A percentile compares a stretch with the other conserved stretches of the same genome.
Conservation (phyloP, 441 rosid species). For the Rhodomyrtus psidioides region DNA sequence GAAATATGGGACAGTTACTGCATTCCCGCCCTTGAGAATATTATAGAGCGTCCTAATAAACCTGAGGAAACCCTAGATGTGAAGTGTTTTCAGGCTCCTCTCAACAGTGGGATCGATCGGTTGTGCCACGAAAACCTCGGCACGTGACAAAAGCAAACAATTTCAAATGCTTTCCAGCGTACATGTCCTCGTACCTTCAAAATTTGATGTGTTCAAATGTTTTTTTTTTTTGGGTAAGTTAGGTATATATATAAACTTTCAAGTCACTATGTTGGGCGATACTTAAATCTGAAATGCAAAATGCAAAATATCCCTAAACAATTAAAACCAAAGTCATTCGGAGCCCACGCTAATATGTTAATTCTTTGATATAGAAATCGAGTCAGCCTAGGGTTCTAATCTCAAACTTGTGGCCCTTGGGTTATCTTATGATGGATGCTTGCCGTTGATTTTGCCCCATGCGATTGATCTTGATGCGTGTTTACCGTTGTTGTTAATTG, state of each 20-base stretch:
- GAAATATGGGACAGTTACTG: no score
- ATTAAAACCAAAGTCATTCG: background rate
- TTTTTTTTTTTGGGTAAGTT: no score
- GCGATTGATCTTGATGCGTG: background rate
- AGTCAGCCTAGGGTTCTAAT: background rate
- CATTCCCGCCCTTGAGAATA: no score
- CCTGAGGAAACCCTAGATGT: no score
- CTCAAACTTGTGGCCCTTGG: background rate
- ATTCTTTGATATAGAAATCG: background rate
- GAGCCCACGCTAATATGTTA: background rate
- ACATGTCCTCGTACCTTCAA: background rate
- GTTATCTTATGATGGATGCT: background rate
- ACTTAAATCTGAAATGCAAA: background rate
- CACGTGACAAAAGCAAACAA: no score
- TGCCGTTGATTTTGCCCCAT: background rate
- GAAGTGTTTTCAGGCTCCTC: no score
- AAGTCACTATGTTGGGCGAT: background rate
- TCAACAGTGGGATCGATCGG: no score
- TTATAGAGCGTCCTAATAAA: no score
- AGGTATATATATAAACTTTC: no score
- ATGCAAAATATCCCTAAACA: background rate
- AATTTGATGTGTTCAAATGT: background rate
- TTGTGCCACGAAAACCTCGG: no score
- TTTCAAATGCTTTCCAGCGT: background rate
- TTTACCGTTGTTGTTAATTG: background rate